phyloP scores from a whole-genome alignment of 2,329 filamentous ascomycete species.

The Diplodia corticola region DNA sequence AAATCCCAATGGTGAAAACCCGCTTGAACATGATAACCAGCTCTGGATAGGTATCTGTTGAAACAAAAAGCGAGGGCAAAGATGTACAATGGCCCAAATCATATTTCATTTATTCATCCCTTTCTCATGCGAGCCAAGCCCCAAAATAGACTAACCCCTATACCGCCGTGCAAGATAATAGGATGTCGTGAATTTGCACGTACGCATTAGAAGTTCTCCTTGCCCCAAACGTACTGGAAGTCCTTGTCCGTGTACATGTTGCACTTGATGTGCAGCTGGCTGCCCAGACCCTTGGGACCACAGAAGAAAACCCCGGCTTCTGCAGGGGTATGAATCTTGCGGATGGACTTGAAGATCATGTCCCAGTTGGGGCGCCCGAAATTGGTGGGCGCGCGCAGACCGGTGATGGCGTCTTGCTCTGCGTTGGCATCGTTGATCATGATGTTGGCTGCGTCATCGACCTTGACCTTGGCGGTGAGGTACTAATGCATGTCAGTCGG shows the following conservation, averaged over 20 bases:
- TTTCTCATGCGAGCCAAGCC: background rate
- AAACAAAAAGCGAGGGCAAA: background rate
- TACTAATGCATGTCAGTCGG: conserved; percentile 50
- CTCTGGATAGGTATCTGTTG: background rate
- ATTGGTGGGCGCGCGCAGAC: conserved; percentile 77
- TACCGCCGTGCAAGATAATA: background rate
- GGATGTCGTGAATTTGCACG: background rate
- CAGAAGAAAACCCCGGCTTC: conserved; percentile 66
- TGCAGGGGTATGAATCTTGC: conserved; percentile 61
- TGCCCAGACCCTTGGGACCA: conserved; percentile 77
- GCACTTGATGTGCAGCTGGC: conserved; percentile 76
- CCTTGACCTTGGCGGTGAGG: conserved; percentile 82
- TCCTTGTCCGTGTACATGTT: conserved; percentile 85
- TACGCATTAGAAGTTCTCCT: conserved; percentile 64
- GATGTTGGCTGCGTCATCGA: conserved; percentile 83
- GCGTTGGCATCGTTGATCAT: conserved; percentile 89
- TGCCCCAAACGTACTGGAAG: conserved; percentile 68
- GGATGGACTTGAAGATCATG: conserved; percentile 81
- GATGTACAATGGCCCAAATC: background rate
- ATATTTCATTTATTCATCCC: background rate
- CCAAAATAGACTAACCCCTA: background rate
- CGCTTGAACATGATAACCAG: background rate
- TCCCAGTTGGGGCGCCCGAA: conserved; percentile 89
- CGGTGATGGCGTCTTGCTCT: conserved; percentile 81
- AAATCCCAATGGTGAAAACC: background rate